phyloP scores from a whole-genome alignment of 2,329 filamentous ascomycete genomes.

The Botryotinia convoluta region DNA sequence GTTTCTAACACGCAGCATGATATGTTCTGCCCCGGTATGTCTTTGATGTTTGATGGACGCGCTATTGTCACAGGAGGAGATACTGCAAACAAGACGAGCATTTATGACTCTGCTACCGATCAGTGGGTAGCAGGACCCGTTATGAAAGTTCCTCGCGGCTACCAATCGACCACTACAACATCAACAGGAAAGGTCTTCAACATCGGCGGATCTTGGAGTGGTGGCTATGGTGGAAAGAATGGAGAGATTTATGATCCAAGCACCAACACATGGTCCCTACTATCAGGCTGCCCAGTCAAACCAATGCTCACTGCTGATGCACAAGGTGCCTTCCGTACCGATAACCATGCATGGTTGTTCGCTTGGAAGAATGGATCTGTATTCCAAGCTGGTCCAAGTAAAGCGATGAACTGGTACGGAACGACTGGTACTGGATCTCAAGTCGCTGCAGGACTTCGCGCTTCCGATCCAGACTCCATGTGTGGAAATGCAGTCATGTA shows the following conservation, averaged over 20 bases:
- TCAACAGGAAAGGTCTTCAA: constrained; percentile 50
- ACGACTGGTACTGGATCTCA: constrained; percentile 45
- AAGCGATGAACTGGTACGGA: constrained; percentile 56
- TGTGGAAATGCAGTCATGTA: constrained; percentile 57
- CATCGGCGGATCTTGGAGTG: constrained; percentile 55
- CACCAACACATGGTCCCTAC: constrained; percentile 46
- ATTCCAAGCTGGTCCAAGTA: constrained; percentile 35
- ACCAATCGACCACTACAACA: constrained; percentile 14
- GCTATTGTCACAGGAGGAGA: constrained; percentile 24
- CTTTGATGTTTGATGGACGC: constrained; percentile 20
- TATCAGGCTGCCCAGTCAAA: constrained; percentile 45
- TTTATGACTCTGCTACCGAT: constrained; percentile 20
- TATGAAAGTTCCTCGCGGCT: constrained; percentile 18
- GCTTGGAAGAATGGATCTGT: constrained; percentile 31
- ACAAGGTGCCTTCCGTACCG: constrained; percentile 45
- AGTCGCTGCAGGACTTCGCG: constrained; percentile 44
- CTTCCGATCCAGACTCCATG: constrained; percentile 51
- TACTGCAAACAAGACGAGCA: constrained; percentile 22
- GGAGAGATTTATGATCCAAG: constrained; percentile 53
- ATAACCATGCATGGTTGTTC: constrained; percentile 52
- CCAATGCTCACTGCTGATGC: constrained; percentile 51
- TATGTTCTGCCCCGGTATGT: constrained; percentile 31
- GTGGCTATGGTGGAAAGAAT: constrained; percentile 50
- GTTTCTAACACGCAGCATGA: constrained; percentile 32
- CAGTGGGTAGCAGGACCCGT: constrained; percentile 31